phyloP scores from a whole-genome alignment of 2,329 filamentous ascomycete species.

The Harringtonia aguacate region DNA sequence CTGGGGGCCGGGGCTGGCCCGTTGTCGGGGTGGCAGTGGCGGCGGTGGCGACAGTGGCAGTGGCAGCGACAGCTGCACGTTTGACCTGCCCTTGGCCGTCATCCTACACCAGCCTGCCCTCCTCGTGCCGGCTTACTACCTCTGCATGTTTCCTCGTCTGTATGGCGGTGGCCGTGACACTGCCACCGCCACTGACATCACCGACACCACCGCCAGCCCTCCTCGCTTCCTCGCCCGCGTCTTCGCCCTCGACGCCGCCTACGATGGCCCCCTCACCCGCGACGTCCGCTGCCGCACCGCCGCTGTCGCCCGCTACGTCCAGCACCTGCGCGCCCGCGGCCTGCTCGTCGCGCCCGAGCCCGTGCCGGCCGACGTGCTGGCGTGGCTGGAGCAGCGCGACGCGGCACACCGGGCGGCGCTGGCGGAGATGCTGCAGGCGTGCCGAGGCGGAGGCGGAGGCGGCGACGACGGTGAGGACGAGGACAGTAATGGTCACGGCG shows the following conservation, averaged over 20 bases:
- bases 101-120: conserved; percentile 1
- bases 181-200: not conserved
- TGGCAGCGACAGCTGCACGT: not conserved
- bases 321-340: not conserved
- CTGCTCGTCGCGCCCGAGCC: not conserved
- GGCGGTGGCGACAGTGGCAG: too few species aligned
- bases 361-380: not conserved
- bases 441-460: too few species aligned
- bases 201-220: not conserved
- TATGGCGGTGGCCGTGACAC: too few species aligned
- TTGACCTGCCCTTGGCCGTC: not conserved
- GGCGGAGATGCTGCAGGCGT: not conserved
- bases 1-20: too few species aligned
- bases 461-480: too few species aligned
- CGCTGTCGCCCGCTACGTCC: not conserved
- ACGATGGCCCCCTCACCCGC: not conserved
- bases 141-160: not conserved
- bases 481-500: too few species aligned
- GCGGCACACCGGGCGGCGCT: not conserved
- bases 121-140: conserved; percentile 4
- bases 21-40: too few species aligned
- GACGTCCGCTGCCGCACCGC: not conserved
- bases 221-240: not conserved
- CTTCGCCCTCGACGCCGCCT: not conserved
- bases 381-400: not conserved